Conservation (phyloP, 1,139 yeast genomes). For the Yarrowia galli region DNA sequence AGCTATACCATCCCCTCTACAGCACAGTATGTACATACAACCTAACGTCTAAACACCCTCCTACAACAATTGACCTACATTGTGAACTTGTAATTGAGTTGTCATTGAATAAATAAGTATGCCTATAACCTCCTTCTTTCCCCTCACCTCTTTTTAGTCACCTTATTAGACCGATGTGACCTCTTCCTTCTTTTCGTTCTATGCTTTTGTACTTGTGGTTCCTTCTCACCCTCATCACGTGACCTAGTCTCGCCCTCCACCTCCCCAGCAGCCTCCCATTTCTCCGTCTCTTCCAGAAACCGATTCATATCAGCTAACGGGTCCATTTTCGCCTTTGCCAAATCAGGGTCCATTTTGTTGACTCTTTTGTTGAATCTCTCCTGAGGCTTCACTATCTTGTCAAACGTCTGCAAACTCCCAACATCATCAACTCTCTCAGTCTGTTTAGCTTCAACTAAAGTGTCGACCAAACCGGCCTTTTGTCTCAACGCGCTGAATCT, state of each 20-base stretch:
- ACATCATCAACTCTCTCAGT: too few species aligned
- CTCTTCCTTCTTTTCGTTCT: background rate
- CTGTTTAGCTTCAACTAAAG: background rate
- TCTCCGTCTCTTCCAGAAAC: conserved; percentile 9
- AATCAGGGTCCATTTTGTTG: conserved; percentile 18
- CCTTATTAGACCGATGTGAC: background rate
- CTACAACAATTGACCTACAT: too few species aligned
- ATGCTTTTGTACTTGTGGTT: background rate
- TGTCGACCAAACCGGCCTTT: conserved; percentile 11
- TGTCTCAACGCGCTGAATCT: background rate
- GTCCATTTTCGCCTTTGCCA: conserved; percentile 11
- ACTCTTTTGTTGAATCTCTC: background rate
- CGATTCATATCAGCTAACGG: conserved; percentile 8
- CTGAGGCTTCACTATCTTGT: background rate
- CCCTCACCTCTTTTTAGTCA: background rate
- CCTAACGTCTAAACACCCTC: too few species aligned
- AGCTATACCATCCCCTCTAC: too few species aligned
- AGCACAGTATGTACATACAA: too few species aligned
- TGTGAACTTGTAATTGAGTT: too few species aligned
- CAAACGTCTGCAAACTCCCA: conserved; percentile 6
- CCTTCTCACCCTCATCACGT: too few species aligned
- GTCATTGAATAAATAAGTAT: background rate
- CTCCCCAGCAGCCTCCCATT: background rate
- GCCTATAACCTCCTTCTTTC: background rate
- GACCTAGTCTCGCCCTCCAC: background rate